Base-by-base conservation (phyloP, 805 yeast species). In the Nakazawaea ernobii region DNA sequence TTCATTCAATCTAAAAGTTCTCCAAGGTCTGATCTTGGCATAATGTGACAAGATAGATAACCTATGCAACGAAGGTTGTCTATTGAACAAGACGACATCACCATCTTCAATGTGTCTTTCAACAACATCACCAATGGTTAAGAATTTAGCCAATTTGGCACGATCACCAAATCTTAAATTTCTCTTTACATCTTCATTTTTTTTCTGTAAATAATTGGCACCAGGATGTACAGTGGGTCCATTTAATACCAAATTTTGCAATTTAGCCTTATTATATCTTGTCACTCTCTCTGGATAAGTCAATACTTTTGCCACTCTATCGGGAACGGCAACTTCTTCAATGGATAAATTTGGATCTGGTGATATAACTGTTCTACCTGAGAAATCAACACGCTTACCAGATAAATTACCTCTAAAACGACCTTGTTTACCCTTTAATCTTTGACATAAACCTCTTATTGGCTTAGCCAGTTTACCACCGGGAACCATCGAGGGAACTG, bases 311-410 rank as follows among this genome's bases (percentile, higher is more conserved):
- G 98, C 98, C 29, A 94, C 97, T 53, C 95, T 75, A 58, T 91
- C 97, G 7, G 99, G 99, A 26, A 94, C 98, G 1, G 99, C 99
- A 37, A 94, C 99, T 67, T 94, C 97, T 67, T 94, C 98, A 53
- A 94, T 88, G 28, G 85, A 75, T 57, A 94, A 71, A 63, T 94
- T 94, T 33, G 99, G 99, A 71, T 94, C 99, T 2, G 99, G 99
- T 2, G 98, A 92, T 60, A 94, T 94, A 56, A 94, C 99, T 0
- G 99, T 94, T 71, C 99, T 81, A 43, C 95, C 99, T 0, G 97
- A 90, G 62, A 94, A 94, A 67, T 94, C 99, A 26, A 94, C 99
- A 73, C 99, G 86, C 67, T 94, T 94, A 67, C 99, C 99, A 1
- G 97, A 90, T 57, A 94, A 70, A 61, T 94, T 94, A 55, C 99